phyloP scores from a whole-genome alignment of 2,329 filamentous ascomycete species.

The Ophiostoma ips region DNA sequence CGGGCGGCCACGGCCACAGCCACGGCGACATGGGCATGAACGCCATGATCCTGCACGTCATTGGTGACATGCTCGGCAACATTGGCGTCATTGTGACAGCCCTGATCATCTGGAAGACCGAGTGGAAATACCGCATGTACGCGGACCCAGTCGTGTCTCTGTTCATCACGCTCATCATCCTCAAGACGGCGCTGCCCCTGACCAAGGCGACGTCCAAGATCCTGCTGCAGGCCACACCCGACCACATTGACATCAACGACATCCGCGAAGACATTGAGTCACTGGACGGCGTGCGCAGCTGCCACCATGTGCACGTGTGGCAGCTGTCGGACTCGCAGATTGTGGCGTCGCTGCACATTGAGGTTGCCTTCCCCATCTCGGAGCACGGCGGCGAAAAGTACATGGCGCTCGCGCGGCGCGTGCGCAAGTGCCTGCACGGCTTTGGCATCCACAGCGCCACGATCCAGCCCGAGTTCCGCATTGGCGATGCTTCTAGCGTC shows the following conservation, averaged over 20 bases:
- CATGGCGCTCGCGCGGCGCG: slow-evolving; percentile 75
- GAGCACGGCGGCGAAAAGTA: slow-evolving; percentile 67
- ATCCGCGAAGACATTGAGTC: slow-evolving; percentile 83
- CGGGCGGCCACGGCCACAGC: slow-evolving; percentile 53
- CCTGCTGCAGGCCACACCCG: slow-evolving; percentile 83
- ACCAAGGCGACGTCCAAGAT: slow-evolving; percentile 74
- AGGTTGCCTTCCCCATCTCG: slow-evolving; percentile 80
- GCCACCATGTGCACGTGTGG: slow-evolving; percentile 96
- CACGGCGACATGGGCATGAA: slow-evolving; percentile 94
- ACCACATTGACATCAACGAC: slow-evolving; percentile 74
- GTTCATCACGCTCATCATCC: slow-evolving; percentile 73
- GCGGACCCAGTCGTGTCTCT: slow-evolving; percentile 86
- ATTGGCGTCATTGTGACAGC: slow-evolving; percentile 74
- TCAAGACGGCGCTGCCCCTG: slow-evolving; percentile 62
- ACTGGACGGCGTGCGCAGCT: slow-evolving; percentile 74
- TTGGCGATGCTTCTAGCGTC: slow-evolving; percentile 30
- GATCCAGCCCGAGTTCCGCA: slow-evolving; percentile 82
- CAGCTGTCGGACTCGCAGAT: slow-evolving; percentile 91
- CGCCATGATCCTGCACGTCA: slow-evolving; percentile 60
- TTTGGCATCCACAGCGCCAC: slow-evolving; percentile 96
- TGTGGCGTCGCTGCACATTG: slow-evolving; percentile 84
- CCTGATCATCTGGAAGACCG: slow-evolving; percentile 80
- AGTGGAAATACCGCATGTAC: slow-evolving; percentile 70
- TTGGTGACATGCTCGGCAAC: slow-evolving; percentile 77
- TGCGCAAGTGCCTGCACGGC: slow-evolving; percentile 78